Conservation (phyloP, 352 stramenopile genomes). For the Phytopythium cucurbitacearum region DNA sequence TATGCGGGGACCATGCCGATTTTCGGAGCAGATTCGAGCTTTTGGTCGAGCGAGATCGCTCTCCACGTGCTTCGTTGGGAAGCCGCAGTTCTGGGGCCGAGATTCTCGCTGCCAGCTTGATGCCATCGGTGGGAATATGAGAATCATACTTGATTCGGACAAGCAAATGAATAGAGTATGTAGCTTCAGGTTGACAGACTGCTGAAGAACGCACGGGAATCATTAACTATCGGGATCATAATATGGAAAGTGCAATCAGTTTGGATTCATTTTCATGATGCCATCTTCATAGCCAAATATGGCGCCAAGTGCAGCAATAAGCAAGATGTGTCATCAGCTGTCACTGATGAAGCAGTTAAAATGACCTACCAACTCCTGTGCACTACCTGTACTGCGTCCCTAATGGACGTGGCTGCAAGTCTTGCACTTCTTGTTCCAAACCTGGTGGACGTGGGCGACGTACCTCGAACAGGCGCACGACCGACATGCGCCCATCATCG, state of each 20-base stretch:
- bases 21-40: background rate
- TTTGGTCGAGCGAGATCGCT: conserved; percentile 1
- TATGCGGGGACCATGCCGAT: conserved; percentile 4
- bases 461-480: conserved; percentile 38
- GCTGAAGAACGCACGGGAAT: too few species aligned
- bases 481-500: conserved; percentile 43
- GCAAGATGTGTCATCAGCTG: too few species aligned
- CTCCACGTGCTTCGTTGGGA: conserved; percentile 6
- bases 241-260: too few species aligned
- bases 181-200: too few species aligned
- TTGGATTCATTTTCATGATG: too few species aligned
- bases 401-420: conserved; percentile 49
- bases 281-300: too few species aligned
- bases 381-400: background rate
- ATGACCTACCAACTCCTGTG: background rate
- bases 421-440: conserved; percentile 72
- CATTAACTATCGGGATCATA: too few species aligned
- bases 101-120: conserved; percentile 5
- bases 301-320: too few species aligned
- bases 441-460: conserved; percentile 30
- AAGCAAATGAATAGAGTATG: too few species aligned
- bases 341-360: too few species aligned
- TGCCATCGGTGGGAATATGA: too few species aligned
- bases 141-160: too few species aligned
- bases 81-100: background rate